A percentile compares a stretch with the other conserved stretches of the same genome.
Conservation (phyloP, 257 asterid species). For the Misopates orontium region DNA sequence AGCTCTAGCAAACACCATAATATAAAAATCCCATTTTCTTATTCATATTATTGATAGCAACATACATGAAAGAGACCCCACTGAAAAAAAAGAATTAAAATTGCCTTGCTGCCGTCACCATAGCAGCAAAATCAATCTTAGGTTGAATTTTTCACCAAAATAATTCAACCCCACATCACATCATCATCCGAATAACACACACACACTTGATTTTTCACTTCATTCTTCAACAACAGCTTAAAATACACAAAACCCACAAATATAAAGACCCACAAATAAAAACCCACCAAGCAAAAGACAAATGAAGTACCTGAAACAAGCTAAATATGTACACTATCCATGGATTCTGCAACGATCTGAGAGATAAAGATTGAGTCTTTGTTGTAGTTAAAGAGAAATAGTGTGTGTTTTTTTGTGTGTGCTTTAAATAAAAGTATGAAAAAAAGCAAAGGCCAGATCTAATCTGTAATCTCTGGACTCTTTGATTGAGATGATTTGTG, state of each 20-base stretch:
- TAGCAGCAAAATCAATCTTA: conserved; percentile 18
- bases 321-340: conserved; percentile 19
- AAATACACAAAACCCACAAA: conserved; percentile 6
- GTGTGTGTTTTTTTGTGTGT: conserved; percentile 18
- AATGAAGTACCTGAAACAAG: conserved; percentile 32
- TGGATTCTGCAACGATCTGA: conserved; percentile 31
- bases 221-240: conserved; percentile 1
- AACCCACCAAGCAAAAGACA: conserved; percentile 1
- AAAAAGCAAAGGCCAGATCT: conserved; percentile 47
- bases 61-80: conserved; percentile 41
- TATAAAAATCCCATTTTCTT: conserved; percentile 27
- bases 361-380: conserved; percentile 9
- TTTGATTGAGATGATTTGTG: conserved; percentile 35
- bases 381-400: conserved; percentile 20
- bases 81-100: conserved; percentile 16
- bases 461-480: conserved; percentile 32
- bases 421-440: conserved; percentile 26
- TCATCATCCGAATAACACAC: conserved; percentile 23
- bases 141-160: background rate
- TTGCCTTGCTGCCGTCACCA: conserved; percentile 27
- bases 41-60: conserved; percentile 27
- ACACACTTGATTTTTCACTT: conserved; percentile 5
- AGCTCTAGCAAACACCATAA: conserved; percentile 2
- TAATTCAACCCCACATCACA: conserved; percentile 24
- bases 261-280: background rate